phyloP scores from a whole-genome alignment of 257 asterid species.

The Rubia yunnanensis region DNA sequence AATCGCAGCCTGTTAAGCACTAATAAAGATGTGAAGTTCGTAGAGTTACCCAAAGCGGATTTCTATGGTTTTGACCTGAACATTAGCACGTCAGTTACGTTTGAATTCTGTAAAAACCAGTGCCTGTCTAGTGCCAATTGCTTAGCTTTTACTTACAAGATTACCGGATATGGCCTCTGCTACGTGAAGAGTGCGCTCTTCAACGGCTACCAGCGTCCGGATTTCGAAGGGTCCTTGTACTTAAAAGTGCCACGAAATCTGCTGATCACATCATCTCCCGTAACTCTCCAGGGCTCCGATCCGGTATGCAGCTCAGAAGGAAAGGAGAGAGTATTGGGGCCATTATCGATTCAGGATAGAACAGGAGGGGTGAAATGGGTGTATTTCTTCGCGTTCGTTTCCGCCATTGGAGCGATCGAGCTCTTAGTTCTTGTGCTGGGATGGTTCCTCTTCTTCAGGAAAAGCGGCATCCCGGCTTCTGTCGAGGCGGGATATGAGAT shows the following conservation, averaged over 20 bases:
- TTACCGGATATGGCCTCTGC: constrained; percentile 40
- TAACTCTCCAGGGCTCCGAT: constrained; percentile 21
- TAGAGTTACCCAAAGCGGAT: constrained; percentile 48
- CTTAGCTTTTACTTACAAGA: constrained; percentile 41
- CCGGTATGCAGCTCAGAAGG: constrained; percentile 7
- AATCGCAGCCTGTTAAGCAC: constrained; percentile 15
- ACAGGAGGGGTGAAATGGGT: constrained; percentile 19
- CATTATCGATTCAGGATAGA: constrained; percentile 14
- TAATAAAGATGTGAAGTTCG: constrained; percentile 27
- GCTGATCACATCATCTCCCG: constrained; percentile 14
- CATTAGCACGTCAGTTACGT: constrained; percentile 8
- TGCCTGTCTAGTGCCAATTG: constrained; percentile 38
- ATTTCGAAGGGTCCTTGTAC: constrained; percentile 38
- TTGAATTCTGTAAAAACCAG: constrained; percentile 28
- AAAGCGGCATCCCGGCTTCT: constrained; percentile 16
- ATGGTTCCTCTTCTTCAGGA: constrained; percentile 26
- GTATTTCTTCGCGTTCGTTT: constrained; percentile 20
- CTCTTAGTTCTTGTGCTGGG: constrained; percentile 17
- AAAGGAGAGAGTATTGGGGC: constrained; percentile 5
- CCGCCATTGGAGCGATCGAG: constrained; percentile 22
- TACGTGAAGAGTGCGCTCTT: constrained; percentile 40
- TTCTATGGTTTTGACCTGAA: constrained; percentile 59
- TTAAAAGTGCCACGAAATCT: constrained; percentile 38
- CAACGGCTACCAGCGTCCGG: constrained; percentile 45
- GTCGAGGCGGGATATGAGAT: constrained; percentile 20